Base-by-base conservation (phyloP, 805 yeast species). In the Starmerella riodocensis region DNA sequence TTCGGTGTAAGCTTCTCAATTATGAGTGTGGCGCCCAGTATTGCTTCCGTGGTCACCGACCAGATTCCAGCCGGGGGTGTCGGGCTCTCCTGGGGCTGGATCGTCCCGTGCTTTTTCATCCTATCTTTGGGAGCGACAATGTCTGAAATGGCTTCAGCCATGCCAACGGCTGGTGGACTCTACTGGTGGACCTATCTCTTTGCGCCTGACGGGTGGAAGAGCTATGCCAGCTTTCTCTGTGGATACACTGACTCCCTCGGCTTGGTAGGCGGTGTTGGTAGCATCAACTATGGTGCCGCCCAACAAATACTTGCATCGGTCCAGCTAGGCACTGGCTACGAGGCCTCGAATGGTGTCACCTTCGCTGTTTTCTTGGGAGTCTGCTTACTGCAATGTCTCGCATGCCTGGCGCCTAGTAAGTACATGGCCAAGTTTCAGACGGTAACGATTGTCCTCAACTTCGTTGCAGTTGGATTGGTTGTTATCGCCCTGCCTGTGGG, bases 121-220 rank as follows among this genome's bases (percentile, higher is more conserved):
- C 53, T 76, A 35, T 52, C 64, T 9, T 66, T 74, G 17, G 84
- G 83, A 18, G 46, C 68, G 7, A 64, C 76, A 12, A 72, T 79
- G 74, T 66, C 81, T 2, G 78, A 76, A 49, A 57, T 76, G 50
- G 81, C 78, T 1, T 69, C 76, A 21, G 71, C 83, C 2, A 69
- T 75, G 49, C 86, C 88, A 26, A 78, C 86, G 0, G 72, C 80
- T 19, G 86, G 86, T 38, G 86, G 86, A 7, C 61, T 78, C 29
- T 78, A 76, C 53, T 74, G 71, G 58, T 74, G 79, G 76, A 73
- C 81, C 2, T 73, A 67, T 56, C 67, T 74, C 52, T 78, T 72
- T 53, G 73, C 85, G 19, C 84, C 83, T 2, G 69, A 66, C 38
- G 16, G 31, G 14, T 39, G 43, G 41, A 49, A 53, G 9, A 69